phyloP scores from a whole-genome alignment of 306 rosid genomes.

The Prunus dulcis region DNA sequence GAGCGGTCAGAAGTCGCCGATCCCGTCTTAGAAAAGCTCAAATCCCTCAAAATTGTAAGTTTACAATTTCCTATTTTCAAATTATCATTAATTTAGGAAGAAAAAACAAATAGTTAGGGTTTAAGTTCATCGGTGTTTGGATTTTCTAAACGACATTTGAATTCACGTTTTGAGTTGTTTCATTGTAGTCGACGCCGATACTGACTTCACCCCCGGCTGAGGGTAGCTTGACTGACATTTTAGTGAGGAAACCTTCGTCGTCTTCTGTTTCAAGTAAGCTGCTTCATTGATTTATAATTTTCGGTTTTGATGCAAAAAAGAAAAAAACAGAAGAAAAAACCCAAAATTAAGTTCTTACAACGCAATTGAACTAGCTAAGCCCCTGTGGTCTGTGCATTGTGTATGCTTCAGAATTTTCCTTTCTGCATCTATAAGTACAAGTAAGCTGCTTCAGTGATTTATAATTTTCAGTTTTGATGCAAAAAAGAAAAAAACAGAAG shows the following conservation, averaged over 20 bases:
- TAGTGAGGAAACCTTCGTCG: slow-evolving; percentile 76
- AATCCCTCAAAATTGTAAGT: slow-evolving; percentile 69
- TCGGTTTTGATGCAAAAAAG: neutral
- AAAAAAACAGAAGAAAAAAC: neutral
- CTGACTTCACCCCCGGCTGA: slow-evolving; percentile 71
- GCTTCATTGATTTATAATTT: neutral
- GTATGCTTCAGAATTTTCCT: neutral
- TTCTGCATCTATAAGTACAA: neutral
- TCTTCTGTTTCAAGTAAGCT: slow-evolving; percentile 57
- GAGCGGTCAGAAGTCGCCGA: slow-evolving; percentile 62
- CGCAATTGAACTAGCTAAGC: neutral
- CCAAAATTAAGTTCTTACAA: neutral
- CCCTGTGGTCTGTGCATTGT: too few relatives aligned
- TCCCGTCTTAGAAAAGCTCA: slow-evolving; percentile 66
- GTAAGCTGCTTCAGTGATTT: too few relatives aligned
- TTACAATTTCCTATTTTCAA: neutral
- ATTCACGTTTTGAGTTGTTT: slow-evolving; percentile 10
- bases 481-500: neutral
- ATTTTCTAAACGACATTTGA: slow-evolving; percentile 1
- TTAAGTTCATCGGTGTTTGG: slow-evolving; percentile 11
- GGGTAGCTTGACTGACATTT: slow-evolving; percentile 80
- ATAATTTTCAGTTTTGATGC: too few relatives aligned
- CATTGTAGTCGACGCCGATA: slow-evolving; percentile 71
- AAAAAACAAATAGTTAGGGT: neutral
- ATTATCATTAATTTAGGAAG: neutral